A percentile compares a stretch with the other conserved stretches of the same genome.
These are phyloP conservation scores for Spiraea crenata DNA, from an alignment of 331 rosid species.

Conservation along the genomic window DNA sequence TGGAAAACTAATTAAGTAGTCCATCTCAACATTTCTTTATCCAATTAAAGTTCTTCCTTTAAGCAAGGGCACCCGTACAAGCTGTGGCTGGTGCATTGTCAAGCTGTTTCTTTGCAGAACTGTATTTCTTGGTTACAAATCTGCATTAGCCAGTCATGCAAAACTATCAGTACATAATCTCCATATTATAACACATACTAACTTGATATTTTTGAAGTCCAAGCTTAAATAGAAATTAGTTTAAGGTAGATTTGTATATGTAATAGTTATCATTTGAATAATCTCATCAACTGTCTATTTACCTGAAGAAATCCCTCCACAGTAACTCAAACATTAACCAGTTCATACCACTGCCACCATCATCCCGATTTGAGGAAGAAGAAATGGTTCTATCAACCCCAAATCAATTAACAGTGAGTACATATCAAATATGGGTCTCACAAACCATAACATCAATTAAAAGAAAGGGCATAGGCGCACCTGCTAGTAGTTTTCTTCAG, in stretches of 20 bases:
- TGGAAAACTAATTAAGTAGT: conserved; percentile 23
- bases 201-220: not conserved
- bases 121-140: conserved; percentile 83
- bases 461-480: conserved; percentile 35
- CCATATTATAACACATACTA: not conserved
- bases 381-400: conserved; percentile 45
- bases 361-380: conserved; percentile 49
- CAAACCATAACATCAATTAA: conserved; percentile 11
- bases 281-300: conserved; percentile 16
- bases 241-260: not conserved
- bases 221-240: not conserved
- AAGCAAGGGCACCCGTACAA: conserved; percentile 76
- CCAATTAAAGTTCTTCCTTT: conserved; percentile 27
- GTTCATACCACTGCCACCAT: conserved; percentile 67
- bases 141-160: conserved; percentile 36
- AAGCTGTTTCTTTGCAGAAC: conserved; percentile 66
- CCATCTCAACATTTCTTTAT: conserved; percentile 15
- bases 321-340: conserved; percentile 94
- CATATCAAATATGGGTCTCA: conserved; percentile 1
- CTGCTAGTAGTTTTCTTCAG: conserved; percentile 75
- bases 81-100: conserved; percentile 69
- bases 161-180: not conserved
- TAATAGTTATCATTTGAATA: not conserved
- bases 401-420: conserved; percentile 25
- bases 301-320: conserved; percentile 99